These are phyloP conservation scores for Hymenochaete sp. DNA, from an alignment of 1,284 basidiomycete genomes.

Conservation along the genomic window DNA sequence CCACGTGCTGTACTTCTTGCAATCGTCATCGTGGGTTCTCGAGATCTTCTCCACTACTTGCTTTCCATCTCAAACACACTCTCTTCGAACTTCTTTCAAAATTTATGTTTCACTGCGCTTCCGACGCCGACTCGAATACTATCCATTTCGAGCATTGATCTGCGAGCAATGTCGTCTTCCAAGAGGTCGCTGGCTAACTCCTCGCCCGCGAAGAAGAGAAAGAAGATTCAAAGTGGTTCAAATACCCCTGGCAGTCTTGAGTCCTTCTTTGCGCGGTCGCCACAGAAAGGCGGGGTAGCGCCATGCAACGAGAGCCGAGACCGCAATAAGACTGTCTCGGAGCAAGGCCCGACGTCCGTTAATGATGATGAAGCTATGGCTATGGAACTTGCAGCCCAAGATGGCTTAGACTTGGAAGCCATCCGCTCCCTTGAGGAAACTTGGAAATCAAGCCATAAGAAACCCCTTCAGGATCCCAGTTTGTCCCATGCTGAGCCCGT, in stretches of 20 bases:
- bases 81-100: constrained; percentile 6
- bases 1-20: not conserved
- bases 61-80: no score
- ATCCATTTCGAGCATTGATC: constrained; percentile 16
- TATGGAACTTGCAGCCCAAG: constrained; percentile 10
- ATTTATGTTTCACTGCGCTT: not conserved
- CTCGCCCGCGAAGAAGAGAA: constrained; percentile 15
- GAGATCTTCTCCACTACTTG: no score
- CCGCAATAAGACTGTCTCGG: not conserved
- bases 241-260: constrained; percentile 9
- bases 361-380: constrained; percentile 13
- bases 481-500: constrained; percentile 8
- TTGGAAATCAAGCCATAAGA: constrained; percentile 12
- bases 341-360: constrained; percentile 5
- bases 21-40: no score
- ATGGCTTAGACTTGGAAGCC: constrained; percentile 14
- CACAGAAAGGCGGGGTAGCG: not conserved
- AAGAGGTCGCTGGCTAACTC: constrained; percentile 24
- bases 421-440: constrained; percentile 11
- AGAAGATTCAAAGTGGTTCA: not conserved
- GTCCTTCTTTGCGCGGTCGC: constrained; percentile 7
- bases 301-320: not conserved
- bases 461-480: not conserved
- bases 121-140: not conserved
- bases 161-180: constrained; percentile 33